A percentile compares a stretch with the other conserved stretches of the same genome.
Conservation (phyloP, 129 eudicot genomes). For the Helichrysum umbraculigerum region DNA sequence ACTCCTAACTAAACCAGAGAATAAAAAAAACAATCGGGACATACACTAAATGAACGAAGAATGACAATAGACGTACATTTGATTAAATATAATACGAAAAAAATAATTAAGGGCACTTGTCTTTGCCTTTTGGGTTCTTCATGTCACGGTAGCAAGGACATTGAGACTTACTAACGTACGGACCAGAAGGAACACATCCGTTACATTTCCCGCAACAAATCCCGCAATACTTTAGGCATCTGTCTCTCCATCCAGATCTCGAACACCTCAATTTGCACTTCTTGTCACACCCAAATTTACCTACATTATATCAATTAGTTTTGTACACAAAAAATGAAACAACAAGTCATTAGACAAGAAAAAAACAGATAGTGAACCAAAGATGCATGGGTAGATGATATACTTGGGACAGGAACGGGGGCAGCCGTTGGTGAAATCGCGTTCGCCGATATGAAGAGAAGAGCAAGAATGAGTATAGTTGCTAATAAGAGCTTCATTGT, state of each 20-base stretch:
- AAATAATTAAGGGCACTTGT: constrained; percentile 35
- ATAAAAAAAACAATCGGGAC: not conserved
- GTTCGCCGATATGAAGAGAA: constrained; percentile 8
- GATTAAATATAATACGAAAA: not conserved
- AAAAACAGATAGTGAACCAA: not conserved
- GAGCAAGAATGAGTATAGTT: constrained; percentile 15
- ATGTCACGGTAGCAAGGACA: constrained; percentile 42
- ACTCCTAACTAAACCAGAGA: not conserved
- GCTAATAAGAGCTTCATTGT: not conserved
- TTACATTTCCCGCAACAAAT: constrained; percentile 36
- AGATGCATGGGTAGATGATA: not conserved
- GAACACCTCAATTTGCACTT: constrained; percentile 29
- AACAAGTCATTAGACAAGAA: no score
- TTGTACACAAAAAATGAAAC: no score
- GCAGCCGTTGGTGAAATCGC: constrained; percentile 3
- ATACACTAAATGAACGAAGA: not conserved
- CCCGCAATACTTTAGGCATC: constrained; percentile 17
- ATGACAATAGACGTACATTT: not conserved
- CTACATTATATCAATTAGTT: not conserved
- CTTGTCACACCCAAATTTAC: constrained; percentile 18
- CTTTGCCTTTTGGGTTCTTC: constrained; percentile 33
- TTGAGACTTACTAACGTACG: constrained; percentile 27
- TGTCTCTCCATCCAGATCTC: constrained; percentile 17
- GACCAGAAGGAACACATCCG: constrained; percentile 37
- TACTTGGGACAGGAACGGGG: constrained; percentile 12